Percentiles rank a stretch among this genome's conserved stretches.
Evolutionary conservation across 2,329 filamentous ascomycete species (phyloP).

Genomic region (Verticillium dahliae): DNA sequence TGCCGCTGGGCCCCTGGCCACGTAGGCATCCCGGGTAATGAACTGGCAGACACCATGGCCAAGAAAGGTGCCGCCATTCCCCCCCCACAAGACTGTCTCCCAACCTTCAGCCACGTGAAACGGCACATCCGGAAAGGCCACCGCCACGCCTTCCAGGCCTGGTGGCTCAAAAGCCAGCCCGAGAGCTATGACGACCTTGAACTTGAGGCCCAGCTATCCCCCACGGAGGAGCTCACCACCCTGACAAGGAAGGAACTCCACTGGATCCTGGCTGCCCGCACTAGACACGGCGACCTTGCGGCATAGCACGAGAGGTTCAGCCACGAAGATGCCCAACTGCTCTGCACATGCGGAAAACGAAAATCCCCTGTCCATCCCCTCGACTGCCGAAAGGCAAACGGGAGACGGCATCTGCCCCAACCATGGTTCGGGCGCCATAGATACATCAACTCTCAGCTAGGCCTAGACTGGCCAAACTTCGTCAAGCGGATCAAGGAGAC

Average conservation of each 20-base stretch:
- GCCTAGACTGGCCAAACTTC: not conserved
- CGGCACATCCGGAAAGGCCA: not conserved
- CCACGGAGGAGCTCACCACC: not conserved
- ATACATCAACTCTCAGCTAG: not conserved
- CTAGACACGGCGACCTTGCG: not conserved
- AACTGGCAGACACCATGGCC: constrained; percentile 6
- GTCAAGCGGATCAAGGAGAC: not conserved
- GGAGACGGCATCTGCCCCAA: not conserved
- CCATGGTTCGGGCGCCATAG: not conserved
- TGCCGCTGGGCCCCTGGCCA: constrained; percentile 7
- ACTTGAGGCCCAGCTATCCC: not conserved
- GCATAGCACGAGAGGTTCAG: not conserved
- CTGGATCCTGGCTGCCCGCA: not conserved
- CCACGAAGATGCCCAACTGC: not conserved
- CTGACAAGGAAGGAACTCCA: not conserved
- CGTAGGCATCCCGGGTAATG: constrained; percentile 5
- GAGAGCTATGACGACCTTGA: not conserved
- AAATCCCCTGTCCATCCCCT: not conserved
- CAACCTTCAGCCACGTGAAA: not conserved
- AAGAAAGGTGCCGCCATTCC: constrained; percentile 2
- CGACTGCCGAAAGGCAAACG: not conserved
- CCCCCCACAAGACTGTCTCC: not conserved
- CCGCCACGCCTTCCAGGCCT: not conserved
- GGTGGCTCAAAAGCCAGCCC: not conserved
- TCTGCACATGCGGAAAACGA: not conserved